These are phyloP conservation scores for Fonsecaea pugnacius DNA, from an alignment of 2,329 filamentous ascomycete species.

Conservation along the genomic window DNA sequence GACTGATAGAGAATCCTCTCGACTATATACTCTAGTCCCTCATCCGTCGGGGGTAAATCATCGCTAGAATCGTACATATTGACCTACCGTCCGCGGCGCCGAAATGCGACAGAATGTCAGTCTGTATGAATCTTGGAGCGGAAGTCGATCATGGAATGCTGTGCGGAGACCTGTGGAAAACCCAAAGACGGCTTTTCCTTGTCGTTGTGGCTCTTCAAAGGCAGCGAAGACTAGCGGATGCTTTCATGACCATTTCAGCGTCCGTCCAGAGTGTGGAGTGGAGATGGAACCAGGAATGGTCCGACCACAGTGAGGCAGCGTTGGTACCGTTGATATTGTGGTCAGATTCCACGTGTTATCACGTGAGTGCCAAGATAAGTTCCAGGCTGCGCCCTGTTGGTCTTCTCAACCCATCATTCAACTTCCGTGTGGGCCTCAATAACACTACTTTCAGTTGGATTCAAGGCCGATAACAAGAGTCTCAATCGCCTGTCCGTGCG, in stretches of 20 bases:
- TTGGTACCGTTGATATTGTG: too few species aligned
- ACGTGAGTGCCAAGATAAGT: constrained; percentile 4
- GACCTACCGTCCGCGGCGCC: background rate
- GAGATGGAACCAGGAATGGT: too few species aligned
- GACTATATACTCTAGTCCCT: constrained; percentile 58
- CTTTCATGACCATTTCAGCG: too few species aligned
- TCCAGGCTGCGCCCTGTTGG: background rate
- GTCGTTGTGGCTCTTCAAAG: too few species aligned
- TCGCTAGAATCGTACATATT: constrained; percentile 4
- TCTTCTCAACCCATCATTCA: background rate
- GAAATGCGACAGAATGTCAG: background rate
- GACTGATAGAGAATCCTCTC: constrained; percentile 60
- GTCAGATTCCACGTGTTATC: background rate
- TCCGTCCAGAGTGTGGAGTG: too few species aligned
- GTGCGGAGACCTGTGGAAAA: too few species aligned
- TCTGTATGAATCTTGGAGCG: background rate
- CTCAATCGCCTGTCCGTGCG: background rate
- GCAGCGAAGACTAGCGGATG: too few species aligned
- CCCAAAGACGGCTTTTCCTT: too few species aligned
- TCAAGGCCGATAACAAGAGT: background rate
- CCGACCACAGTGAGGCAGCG: too few species aligned
- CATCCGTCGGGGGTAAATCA: constrained; percentile 36
- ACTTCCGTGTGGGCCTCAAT: background rate
- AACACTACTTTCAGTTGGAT: background rate
- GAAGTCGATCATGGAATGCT: background rate